These are phyloP conservation scores for Emmonsia crescens DNA, from an alignment of 2,329 filamentous ascomycete species.

Conservation along the genomic window DNA sequence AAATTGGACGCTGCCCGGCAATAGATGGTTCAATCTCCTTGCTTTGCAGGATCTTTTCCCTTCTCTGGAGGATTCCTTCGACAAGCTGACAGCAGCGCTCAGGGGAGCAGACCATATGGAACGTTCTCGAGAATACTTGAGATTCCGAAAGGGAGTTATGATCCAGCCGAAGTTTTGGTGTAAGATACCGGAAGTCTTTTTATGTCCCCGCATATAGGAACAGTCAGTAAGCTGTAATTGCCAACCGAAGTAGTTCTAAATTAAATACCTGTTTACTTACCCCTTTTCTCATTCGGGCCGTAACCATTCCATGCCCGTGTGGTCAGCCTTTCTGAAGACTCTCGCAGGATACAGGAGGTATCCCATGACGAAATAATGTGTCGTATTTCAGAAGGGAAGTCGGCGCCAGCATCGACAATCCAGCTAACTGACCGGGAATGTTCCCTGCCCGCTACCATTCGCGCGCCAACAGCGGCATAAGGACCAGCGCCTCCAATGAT, in stretches of 20 bases:
- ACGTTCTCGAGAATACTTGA: conserved; percentile 62
- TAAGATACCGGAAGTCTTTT: conserved; percentile 72
- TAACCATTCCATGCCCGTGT: conserved; percentile 94
- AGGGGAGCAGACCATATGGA: conserved; percentile 81
- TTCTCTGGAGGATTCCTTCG: conserved; percentile 51
- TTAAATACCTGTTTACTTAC: conserved; percentile 21
- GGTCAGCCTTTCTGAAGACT: conserved; percentile 57
- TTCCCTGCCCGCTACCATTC: conserved; percentile 66
- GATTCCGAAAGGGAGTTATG: conserved; percentile 56
- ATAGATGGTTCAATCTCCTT: conserved; percentile 22
- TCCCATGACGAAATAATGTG: conserved; percentile 60
- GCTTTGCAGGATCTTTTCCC: conserved; percentile 26
- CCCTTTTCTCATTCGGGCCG: conserved; percentile 54
- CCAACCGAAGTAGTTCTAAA: not conserved
- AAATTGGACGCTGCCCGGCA: conserved; percentile 50
- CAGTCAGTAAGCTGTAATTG: conserved; percentile 2
- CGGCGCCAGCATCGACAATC: conserved; percentile 81
- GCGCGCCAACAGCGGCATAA: conserved; percentile 77
- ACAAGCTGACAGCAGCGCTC: conserved; percentile 66
- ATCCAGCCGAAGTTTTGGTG: conserved; percentile 72
- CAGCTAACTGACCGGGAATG: conserved; percentile 63
- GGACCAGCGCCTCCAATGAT: conserved; percentile 83
- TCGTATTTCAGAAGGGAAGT: conserved; percentile 63
- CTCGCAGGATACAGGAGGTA: conserved; percentile 60
- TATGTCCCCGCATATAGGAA: not conserved